phyloP scores from a whole-genome alignment of 2,329 filamentous ascomycete genomes.

The Cladosporium cucumerinum region DNA sequence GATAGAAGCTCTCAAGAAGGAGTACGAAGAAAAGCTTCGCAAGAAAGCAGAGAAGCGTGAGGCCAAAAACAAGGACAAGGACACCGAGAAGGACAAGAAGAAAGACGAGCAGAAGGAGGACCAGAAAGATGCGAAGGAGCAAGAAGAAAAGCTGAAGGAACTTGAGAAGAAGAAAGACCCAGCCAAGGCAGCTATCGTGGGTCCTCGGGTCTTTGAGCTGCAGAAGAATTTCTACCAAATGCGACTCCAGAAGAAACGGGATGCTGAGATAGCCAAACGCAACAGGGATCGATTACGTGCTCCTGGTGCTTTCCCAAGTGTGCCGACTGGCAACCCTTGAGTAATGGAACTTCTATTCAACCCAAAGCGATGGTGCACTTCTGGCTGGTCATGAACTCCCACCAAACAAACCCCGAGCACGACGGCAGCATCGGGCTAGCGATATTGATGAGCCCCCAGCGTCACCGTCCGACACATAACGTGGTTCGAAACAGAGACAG shows the following conservation, averaged over 20 bases:
- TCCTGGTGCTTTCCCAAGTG: slow-evolving; percentile 78
- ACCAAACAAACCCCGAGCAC: background rate
- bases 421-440: background rate
- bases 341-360: background rate
- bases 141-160: slow-evolving; percentile 43
- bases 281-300: slow-evolving; percentile 78
- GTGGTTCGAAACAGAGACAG: background rate
- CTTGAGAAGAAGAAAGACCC: slow-evolving; percentile 52
- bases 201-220: slow-evolving; percentile 77
- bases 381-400: background rate
- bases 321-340: slow-evolving; percentile 58
- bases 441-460: background rate
- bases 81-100: slow-evolving; percentile 62
- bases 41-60: slow-evolving; percentile 41
- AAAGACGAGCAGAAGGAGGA: slow-evolving; percentile 81
- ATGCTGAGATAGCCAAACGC: slow-evolving; percentile 73
- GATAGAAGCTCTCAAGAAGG: slow-evolving; percentile 48
- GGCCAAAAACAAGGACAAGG: slow-evolving; percentile 59
- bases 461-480: background rate
- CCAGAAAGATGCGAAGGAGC: slow-evolving; percentile 42
- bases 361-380: background rate
- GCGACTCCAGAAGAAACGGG: slow-evolving; percentile 72
- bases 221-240: slow-evolving; percentile 90
- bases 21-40: slow-evolving; percentile 49
- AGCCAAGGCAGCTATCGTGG: slow-evolving; percentile 61